Evolutionary conservation across 1,284 basidiomycete genomes (phyloP).

Genomic region (Puccinia hordei): DNA sequence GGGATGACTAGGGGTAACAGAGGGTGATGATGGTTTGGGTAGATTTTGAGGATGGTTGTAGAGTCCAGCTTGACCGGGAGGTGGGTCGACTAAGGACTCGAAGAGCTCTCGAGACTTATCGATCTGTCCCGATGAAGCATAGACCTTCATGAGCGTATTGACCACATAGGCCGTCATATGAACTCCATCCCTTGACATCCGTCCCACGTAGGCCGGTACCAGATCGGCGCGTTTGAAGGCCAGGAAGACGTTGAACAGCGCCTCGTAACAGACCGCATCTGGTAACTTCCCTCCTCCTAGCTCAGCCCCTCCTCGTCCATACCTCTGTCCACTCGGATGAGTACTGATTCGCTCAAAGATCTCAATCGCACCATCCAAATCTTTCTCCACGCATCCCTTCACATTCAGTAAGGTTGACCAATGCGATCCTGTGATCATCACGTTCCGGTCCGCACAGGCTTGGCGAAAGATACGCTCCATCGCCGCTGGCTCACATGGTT

Average conservation of each 20-base stretch:
- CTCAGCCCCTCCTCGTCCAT: too few relatives aligned
- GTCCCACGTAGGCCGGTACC: conserved; percentile 70
- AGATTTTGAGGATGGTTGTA: conserved; percentile 58
- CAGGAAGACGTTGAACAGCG: conserved; percentile 83
- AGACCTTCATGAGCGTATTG: conserved; percentile 87
- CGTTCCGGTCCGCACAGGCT: conserved; percentile 64
- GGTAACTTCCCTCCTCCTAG: too few relatives aligned
- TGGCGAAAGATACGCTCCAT: conserved; percentile 75
- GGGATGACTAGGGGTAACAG: too few relatives aligned
- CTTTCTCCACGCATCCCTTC: conserved; percentile 76
- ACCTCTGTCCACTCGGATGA: conserved; percentile 13
- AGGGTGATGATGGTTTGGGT: background rate
- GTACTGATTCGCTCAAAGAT: conserved; percentile 74
- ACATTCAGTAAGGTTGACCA: conserved; percentile 91
- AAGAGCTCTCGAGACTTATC: conserved; percentile 75
- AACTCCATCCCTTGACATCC: conserved; percentile 69
- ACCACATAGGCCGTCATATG: conserved; percentile 95
- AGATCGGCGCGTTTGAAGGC: conserved; percentile 78
- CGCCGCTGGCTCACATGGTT: conserved; percentile 74
- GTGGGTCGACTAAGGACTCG: conserved; percentile 77
- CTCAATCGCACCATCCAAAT: conserved; percentile 74
- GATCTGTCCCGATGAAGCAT: conserved; percentile 73
- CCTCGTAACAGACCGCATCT: conserved; percentile 88
- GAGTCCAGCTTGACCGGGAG: conserved; percentile 60
- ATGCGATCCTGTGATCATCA: conserved; percentile 78